Evolutionary conservation across 345 rosid genomes (phyloP), one percentile per base, ranked within the genome.

Genomic region (Sisymbrium altissimum): DNA sequence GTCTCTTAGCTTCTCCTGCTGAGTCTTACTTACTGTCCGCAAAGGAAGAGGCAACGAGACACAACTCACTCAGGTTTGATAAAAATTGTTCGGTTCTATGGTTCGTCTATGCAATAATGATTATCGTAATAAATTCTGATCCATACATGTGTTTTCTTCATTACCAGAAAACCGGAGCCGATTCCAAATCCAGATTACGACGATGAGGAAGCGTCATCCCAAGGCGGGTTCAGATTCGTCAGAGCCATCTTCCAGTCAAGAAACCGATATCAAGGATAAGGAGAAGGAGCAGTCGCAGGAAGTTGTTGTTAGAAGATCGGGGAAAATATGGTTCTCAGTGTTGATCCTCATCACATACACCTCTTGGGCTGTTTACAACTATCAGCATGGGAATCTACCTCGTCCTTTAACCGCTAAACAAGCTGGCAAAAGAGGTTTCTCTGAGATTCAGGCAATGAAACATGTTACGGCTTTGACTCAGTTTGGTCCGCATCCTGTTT

Each of bases 401-500:
- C 35, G 10, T 61, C 96, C 97, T 1, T 88, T 92, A 14, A 84
- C 86, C 4, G 79, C 91, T 1, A 84, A 83, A 59, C 91, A 87
- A 77, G 97, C 94, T n/a, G 99, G 98, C 10, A 92, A 90, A 71
- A 83, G 97, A 50, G 97, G 99, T 7, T 95, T 95, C 71, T 92
- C 99, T 40, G 99, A 95, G 80, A 70, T 83, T 48, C 88, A 85
- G 70, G 96, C 98, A 1, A 75, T 87, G 76, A 80, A 85, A 63
- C 99, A 95, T 74, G 94, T 92, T 12, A 65, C 72, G 74, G 91
- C 86, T 27, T 77, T 95, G 92, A 90, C 96, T 71, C 81, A 83
- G 54, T 53, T 90, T 23, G 99, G 98, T 55, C 99, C 99, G 2
- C 98, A 86, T 67, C 87, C 92, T 1, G 86, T 95, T 74, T 89